Base-by-base conservation (phyloP, 129 eudicot genomes). In the Flaveria bidentis region DNA sequence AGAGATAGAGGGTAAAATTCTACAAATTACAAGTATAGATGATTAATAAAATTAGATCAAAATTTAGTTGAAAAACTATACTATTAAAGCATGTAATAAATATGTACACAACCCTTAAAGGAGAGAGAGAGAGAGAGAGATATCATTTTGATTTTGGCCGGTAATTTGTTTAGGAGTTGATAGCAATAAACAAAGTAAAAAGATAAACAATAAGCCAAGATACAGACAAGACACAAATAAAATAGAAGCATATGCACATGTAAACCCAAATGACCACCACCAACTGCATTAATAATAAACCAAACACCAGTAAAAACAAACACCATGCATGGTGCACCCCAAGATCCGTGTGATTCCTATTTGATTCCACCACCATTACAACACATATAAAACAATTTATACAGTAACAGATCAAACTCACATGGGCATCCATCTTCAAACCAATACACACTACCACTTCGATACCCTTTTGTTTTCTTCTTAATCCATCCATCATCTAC, bases 391-490 rank as follows among this genome's bases (percentile, higher is more conserved):
- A n/a, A 65, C 83, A 20, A 36, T 80, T 67, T 80, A 65, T 66
- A 80, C 83, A 80, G 64, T 42, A 80, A 55, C 79, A 65, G 70
- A 73, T 80, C 75, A 80, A 80, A 73, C 69, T 65, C 79, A 66
- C 83, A 80, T 80, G 79, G 57, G 57, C 53, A 73, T 53, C 74
- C 53, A 73, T 53, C 74, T 72, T 80, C 73, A 72, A 72, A 72
- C 53, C 2, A 61, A 28, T 49, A 42, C 50, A 60, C 50, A 44
- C 15, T 70, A 52, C 1, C 68, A 69, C 47, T 67, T 75, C 7
- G 30, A 65, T 15, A 0, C 49, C 71, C 36, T 49, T 72, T 65
- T 14, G 44, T 75, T 57, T 18, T 46, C 67, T 67, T 65, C 74
- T 55, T 56, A 18, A 12, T 56, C 63, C 63, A 8, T 12, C 22